Conservation (phyloP, 2,329 filamentous ascomycete species). For the Plectosphaerella plurivora region DNA sequence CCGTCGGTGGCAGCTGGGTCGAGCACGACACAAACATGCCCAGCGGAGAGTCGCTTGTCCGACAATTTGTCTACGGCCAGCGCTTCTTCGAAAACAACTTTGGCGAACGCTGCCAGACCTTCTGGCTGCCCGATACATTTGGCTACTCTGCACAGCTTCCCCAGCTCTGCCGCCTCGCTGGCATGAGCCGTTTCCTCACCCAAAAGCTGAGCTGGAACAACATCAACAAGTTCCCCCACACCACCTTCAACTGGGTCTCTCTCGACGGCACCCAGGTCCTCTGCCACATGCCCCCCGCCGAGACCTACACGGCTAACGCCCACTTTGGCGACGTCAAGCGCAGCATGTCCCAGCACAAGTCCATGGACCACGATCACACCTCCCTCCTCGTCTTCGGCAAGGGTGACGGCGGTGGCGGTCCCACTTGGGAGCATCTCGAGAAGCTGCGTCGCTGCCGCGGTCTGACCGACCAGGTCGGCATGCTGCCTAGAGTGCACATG, state of each 20-base stretch:
- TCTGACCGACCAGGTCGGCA: constrained; percentile 79
- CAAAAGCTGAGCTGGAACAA: constrained; percentile 99
- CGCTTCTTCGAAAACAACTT: constrained; percentile 93
- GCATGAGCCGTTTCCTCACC: constrained; percentile 94
- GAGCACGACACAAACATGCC: constrained; percentile 98
- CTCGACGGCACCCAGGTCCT: constrained; percentile 94
- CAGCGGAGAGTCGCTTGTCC: constrained; percentile 86
- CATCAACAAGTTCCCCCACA: constrained; percentile 98
- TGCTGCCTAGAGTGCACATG: constrained; percentile 83
- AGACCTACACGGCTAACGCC: constrained; percentile 93
- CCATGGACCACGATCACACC: constrained; percentile 85
- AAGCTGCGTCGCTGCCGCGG: constrained; percentile 91
- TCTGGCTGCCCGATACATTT: constrained; percentile 98
- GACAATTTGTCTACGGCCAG: constrained; percentile 94
- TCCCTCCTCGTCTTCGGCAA: constrained; percentile 94
- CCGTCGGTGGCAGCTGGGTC: constrained; percentile 96
- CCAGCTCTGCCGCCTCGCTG: constrained; percentile 87
- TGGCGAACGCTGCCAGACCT: constrained; percentile 81
- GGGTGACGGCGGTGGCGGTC: constrained; percentile 91
- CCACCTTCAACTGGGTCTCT: constrained; percentile 97
- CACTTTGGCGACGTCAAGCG: constrained; percentile 92
- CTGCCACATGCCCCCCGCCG: constrained; percentile 93
- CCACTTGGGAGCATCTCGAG: constrained; percentile 89
- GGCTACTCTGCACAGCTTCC: constrained; percentile 94
- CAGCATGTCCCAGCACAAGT: constrained; percentile 90